phyloP scores from a whole-genome alignment of 495 filamentous ascomycete genomes.

The Penicillium flavigenum region DNA sequence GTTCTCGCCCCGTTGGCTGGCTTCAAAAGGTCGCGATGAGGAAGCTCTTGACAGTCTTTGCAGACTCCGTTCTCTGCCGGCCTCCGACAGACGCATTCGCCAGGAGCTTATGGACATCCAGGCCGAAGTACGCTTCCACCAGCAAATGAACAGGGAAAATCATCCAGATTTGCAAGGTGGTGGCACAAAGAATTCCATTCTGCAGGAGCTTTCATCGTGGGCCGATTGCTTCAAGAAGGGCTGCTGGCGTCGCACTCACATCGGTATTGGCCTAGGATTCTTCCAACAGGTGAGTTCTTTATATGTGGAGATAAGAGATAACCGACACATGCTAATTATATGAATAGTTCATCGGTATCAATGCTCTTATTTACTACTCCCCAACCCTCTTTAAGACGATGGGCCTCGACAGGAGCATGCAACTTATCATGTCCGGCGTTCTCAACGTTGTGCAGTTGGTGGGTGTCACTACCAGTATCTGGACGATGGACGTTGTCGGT shows the following conservation, averaged over 20 bases:
- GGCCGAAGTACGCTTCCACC: constrained; percentile 51
- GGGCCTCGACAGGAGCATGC: constrained; percentile 55
- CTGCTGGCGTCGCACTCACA: constrained; percentile 55
- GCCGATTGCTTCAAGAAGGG: constrained; percentile 50
- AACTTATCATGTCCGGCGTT: constrained; percentile 59
- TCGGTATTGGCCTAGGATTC: constrained; percentile 55
- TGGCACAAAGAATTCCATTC: constrained; percentile 29
- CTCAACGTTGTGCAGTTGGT: constrained; percentile 56
- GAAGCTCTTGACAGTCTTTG: constrained; percentile 49
- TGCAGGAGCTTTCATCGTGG: constrained; percentile 48
- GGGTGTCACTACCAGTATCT: constrained; percentile 48
- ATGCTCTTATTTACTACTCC: constrained; percentile 56
- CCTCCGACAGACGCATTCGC: constrained; percentile 42
- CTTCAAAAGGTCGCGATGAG: constrained; percentile 47
- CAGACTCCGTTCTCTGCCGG: constrained; percentile 45
- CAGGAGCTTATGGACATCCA: constrained; percentile 54
- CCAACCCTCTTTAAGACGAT: constrained; percentile 59
- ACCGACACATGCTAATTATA: constrained; percentile 6
- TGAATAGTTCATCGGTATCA: constrained; percentile 49
- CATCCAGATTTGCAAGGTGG: constrained; percentile 46
- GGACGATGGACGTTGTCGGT: constrained; percentile 50
- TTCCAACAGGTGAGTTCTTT: constrained; percentile 48
- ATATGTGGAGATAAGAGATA: background rate
- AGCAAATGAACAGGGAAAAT: constrained; percentile 44
- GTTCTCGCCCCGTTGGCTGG: constrained; percentile 55